Percentiles rank a stretch among this genome's conserved stretches.
Conservation (phyloP, 441 rosid genomes). For the Croton laevigatus region DNA sequence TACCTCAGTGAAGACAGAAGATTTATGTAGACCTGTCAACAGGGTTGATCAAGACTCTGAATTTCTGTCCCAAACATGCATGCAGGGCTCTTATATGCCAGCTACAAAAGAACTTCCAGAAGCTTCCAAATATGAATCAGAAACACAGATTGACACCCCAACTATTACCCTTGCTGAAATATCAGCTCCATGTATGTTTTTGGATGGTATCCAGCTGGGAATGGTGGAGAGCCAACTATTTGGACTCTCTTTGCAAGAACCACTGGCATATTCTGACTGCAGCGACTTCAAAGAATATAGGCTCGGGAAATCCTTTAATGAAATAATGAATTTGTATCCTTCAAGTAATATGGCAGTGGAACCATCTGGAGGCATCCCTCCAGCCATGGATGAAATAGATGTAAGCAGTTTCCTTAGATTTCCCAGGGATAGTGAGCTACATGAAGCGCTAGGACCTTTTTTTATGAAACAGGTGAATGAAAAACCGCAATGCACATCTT, state of each 20-base stretch:
- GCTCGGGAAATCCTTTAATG: slow-evolving; percentile 25
- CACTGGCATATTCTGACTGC: slow-evolving; percentile 25
- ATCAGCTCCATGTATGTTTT: slow-evolving; percentile 24
- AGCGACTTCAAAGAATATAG: slow-evolving; percentile 16
- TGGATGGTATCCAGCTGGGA: slow-evolving; percentile 23
- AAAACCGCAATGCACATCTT: slow-evolving; percentile 23
- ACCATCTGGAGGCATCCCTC: slow-evolving; percentile 17
- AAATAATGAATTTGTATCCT: slow-evolving; percentile 22
- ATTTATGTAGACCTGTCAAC: slow-evolving; percentile 18
- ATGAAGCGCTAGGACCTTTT: slow-evolving; percentile 44
- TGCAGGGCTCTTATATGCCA: slow-evolving; percentile 10
- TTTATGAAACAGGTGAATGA: slow-evolving; percentile 25
- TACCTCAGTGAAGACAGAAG: slow-evolving; percentile 24
- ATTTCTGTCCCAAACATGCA: slow-evolving; percentile 15
- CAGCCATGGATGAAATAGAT: not conserved
- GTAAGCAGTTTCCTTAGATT: slow-evolving; percentile 30
- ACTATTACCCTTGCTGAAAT: slow-evolving; percentile 26
- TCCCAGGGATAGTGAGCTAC: slow-evolving; percentile 44
- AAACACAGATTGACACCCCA: slow-evolving; percentile 8
- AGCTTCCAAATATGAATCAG: slow-evolving; percentile 22
- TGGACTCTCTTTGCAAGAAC: slow-evolving; percentile 39
- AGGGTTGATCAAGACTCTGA: slow-evolving; percentile 20
- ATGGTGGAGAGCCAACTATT: slow-evolving; percentile 37
- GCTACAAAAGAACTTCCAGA: slow-evolving; percentile 26
- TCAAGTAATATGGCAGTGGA: slow-evolving; percentile 15